Evolutionary conservation across 2,329 filamentous ascomycete genomes (phyloP).

Genomic region (Hymenoscyphus repandus): DNA sequence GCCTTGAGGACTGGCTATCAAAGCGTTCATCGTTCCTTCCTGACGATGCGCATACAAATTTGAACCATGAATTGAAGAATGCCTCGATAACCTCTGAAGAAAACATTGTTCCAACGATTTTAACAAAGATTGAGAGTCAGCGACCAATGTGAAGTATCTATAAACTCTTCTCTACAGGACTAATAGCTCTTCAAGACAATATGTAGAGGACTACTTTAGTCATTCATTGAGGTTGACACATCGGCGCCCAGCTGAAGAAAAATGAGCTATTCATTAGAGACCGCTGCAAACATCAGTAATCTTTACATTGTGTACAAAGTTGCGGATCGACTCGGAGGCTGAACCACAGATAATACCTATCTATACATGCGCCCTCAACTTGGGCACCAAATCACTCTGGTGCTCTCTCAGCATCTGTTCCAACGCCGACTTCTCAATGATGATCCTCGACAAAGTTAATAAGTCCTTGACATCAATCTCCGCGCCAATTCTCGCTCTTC

Average conservation of each 20-base stretch:
- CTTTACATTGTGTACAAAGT: not conserved
- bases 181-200: too few relatives aligned
- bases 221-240: not conserved
- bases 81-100: too few relatives aligned
- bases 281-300: not conserved
- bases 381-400: conserved; percentile 53
- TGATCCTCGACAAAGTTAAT: conserved; percentile 74
- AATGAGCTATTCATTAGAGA: not conserved
- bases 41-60: too few relatives aligned
- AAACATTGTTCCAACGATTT: too few relatives aligned
- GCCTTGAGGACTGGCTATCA: too few relatives aligned
- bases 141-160: too few relatives aligned
- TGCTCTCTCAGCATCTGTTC: conserved; percentile 68
- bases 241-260: not conserved
- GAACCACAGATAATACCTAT: not conserved
- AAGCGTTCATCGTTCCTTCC: too few relatives aligned
- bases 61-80: too few relatives aligned
- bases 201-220: too few relatives aligned
- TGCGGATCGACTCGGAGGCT: not conserved
- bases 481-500: conserved; percentile 61
- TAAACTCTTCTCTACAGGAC: too few relatives aligned
- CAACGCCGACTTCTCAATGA: conserved; percentile 80
- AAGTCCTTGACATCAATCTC: conserved; percentile 96
- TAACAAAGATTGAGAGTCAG: too few relatives aligned
- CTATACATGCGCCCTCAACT: conserved; percentile 22